These are phyloP conservation scores for Cystobasidium sp. DNA, from an alignment of 1,284 basidiomycete species.

Conservation along the genomic window DNA sequence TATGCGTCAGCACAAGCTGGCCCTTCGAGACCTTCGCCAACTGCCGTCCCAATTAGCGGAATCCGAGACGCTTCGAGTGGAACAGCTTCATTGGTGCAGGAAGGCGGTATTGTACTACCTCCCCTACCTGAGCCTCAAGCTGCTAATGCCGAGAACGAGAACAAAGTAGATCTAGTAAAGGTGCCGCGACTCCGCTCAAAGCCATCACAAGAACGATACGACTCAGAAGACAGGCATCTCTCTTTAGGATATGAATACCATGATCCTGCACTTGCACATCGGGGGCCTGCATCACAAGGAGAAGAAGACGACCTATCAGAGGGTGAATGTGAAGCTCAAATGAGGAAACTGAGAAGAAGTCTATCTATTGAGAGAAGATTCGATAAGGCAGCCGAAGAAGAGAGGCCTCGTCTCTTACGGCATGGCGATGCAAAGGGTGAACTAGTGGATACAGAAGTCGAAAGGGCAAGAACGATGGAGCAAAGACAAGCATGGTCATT, in stretches of 20 bases:
- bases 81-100: too few species aligned
- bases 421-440: not conserved
- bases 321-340: constrained; percentile 21
- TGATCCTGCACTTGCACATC: too few species aligned
- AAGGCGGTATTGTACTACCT: not conserved
- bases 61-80: too few species aligned
- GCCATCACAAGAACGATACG: not conserved
- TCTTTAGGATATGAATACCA: too few species aligned
- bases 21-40: too few species aligned
- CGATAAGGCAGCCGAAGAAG: constrained; percentile 11
- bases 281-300: not conserved
- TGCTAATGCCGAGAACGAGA: too few species aligned
- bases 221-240: too few species aligned
- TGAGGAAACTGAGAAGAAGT: constrained; percentile 25
- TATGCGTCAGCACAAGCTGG: not conserved
- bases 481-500: too few species aligned
- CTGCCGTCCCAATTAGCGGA: too few species aligned
- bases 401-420: constrained; percentile 11
- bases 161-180: not conserved
- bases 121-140: constrained; percentile 1
- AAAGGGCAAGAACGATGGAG: too few species aligned
- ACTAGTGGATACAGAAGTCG: too few species aligned
- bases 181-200: not conserved
- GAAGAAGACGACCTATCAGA: constrained; percentile 19
- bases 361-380: constrained; percentile 36